Evolutionary conservation across 1,284 basidiomycete species (phyloP).

Genomic region (Ceratobasidium sp.): DNA sequence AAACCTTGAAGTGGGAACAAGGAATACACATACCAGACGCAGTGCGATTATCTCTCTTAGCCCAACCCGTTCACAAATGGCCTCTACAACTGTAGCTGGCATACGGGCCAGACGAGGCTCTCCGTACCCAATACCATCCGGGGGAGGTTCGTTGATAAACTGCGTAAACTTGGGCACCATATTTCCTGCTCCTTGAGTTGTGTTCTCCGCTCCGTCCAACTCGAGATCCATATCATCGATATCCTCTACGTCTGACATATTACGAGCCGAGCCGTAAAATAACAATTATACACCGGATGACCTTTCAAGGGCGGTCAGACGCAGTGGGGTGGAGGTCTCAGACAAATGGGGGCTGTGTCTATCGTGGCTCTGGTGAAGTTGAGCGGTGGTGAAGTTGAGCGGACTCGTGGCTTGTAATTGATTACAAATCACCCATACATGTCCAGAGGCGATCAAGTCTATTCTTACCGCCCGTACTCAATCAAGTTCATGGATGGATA

Average conservation of each 20-base stretch:
- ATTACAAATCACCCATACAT: conserved; percentile 27
- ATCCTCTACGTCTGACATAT: not conserved
- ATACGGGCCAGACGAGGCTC: conserved; percentile 18
- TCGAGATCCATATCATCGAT: not conserved
- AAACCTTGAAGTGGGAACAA: not conserved
- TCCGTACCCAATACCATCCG: conserved; percentile 14
- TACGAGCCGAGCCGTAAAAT: not conserved
- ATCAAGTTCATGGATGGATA: conserved; percentile 15
- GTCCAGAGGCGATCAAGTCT: not conserved
- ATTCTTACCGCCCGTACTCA: not conserved
- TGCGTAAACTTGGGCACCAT: not conserved
- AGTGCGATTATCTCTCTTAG: not conserved
- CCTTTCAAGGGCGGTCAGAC: not conserved
- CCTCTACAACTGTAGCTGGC: not conserved
- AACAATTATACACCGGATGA: not conserved
- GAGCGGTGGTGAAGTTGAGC: no score
- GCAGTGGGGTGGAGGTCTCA: conserved; percentile 11
- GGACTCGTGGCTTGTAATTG: conserved; percentile 17
- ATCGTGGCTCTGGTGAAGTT: no score
- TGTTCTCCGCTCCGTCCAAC: not conserved
- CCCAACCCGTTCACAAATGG: not conserved
- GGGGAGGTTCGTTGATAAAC: not conserved
- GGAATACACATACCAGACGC: conserved; percentile 3
- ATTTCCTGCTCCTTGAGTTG: not conserved
- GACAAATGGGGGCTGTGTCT: no score